Conservation (phyloP, 1,139 yeast genomes). For the Diutina catenulata region DNA sequence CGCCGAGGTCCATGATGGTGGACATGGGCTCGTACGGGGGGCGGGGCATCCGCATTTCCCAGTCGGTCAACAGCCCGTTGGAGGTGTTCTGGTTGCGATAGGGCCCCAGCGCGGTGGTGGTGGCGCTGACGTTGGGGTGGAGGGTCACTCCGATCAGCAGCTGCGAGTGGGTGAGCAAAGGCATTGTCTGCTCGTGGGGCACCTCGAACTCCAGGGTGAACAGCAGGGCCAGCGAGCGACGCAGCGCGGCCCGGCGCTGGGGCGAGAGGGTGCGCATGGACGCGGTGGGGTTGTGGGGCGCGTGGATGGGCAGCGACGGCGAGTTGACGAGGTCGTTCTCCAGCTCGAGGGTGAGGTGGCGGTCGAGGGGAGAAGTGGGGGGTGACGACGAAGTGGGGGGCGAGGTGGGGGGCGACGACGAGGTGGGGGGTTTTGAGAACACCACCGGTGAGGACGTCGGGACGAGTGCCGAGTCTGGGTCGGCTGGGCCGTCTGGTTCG, state of each 20-base stretch:
- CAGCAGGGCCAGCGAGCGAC: conserved; percentile 4
- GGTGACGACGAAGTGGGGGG: too few relatives aligned
- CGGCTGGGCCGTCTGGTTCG: too few relatives aligned
- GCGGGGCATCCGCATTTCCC: conserved; percentile 2
- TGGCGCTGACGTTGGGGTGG: not conserved
- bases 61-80: conserved; percentile 3
- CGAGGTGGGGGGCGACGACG: too few relatives aligned
- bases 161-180: conserved; percentile 5
- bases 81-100: not conserved
- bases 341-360: not conserved
- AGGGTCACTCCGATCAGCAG: not conserved
- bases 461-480: too few relatives aligned
- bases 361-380: too few relatives aligned
- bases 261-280: conserved; percentile 1
- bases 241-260: not conserved
- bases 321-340: not conserved
- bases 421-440: too few relatives aligned
- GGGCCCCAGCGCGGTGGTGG: not conserved
- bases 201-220: not conserved
- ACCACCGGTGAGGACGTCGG: too few relatives aligned
- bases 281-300: too few relatives aligned
- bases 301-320: conserved; percentile 3
- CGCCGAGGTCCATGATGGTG: conserved; percentile 5
- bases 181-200: conserved; percentile 1
- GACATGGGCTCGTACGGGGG: conserved; percentile 5